Conservation (phyloP, 2,329 filamentous ascomycete species). For the Pseudocercospora cruenta region DNA sequence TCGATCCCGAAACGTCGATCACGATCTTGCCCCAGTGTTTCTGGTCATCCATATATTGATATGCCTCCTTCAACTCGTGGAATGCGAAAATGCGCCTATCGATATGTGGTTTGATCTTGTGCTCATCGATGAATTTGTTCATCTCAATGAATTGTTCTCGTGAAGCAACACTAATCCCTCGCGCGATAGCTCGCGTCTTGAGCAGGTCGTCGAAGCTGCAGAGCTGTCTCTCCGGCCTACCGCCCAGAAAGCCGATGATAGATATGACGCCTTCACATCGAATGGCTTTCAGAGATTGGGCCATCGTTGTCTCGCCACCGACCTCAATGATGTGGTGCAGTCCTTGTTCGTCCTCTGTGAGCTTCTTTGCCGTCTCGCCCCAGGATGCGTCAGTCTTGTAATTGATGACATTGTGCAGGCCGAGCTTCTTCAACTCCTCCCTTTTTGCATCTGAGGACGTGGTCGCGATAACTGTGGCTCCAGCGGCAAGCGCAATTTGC, state of each 20-base stretch:
- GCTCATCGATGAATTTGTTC: conserved; percentile 61
- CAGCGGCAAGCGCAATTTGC: conserved; percentile 58
- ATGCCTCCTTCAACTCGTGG: conserved; percentile 55
- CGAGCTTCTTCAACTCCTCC: conserved; percentile 54
- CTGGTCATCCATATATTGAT: conserved; percentile 50
- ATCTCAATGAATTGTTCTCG: conserved; percentile 61
- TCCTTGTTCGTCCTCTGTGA: conserved; percentile 58
- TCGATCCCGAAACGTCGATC: conserved; percentile 31
- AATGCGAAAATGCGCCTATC: conserved; percentile 60
- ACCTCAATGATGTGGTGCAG: conserved; percentile 68
- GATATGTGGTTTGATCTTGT: conserved; percentile 61
- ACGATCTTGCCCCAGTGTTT: conserved; percentile 50
- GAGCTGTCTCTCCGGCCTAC: conserved; percentile 48
- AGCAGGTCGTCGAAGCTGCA: conserved; percentile 57
- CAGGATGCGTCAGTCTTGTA: conserved; percentile 58
- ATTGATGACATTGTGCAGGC: conserved; percentile 61
- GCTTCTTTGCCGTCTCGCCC: conserved; percentile 56
- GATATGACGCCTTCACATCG: conserved; percentile 57
- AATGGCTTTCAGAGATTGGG: conserved; percentile 49
- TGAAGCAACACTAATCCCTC: conserved; percentile 60
- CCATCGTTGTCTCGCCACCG: conserved; percentile 62
- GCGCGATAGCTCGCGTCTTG: conserved; percentile 55
- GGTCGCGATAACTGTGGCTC: conserved; percentile 61
- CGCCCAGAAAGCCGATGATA: conserved; percentile 61
- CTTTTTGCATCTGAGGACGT: conserved; percentile 57